These are phyloP conservation scores for Cylindrotheca closterium DNA, from an alignment of 108 stramenopile genomes.

Conservation along the genomic window DNA sequence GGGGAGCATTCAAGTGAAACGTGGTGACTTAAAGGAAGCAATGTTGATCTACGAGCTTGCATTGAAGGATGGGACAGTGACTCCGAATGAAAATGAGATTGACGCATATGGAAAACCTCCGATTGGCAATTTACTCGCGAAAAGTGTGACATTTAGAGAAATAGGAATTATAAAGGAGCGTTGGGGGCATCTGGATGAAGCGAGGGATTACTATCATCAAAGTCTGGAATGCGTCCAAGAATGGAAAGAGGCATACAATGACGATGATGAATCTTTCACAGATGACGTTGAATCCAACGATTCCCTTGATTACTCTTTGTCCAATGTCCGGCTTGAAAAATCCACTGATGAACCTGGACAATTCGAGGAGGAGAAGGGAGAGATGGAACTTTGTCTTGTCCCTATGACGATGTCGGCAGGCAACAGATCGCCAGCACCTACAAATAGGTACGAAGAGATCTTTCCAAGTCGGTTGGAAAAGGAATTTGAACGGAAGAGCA, in stretches of 20 bases:
- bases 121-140: slow-evolving; percentile 29
- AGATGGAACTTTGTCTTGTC: slow-evolving; percentile 65
- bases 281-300: background rate
- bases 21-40: slow-evolving; percentile 72
- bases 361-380: slow-evolving; percentile 36
- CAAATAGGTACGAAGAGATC: slow-evolving; percentile 54
- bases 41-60: slow-evolving; percentile 79
- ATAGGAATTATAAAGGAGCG: slow-evolving; percentile 84
- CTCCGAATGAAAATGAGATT: slow-evolving; percentile 9
- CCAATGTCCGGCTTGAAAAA: slow-evolving; percentile 14
- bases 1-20: slow-evolving; percentile 75
- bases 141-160: slow-evolving; percentile 75
- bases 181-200: slow-evolving; percentile 60
- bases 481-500: slow-evolving; percentile 19
- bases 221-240: slow-evolving; percentile 67
- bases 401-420: slow-evolving; percentile 6
- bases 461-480: slow-evolving; percentile 36
- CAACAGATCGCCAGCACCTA: slow-evolving; percentile 10
- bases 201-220: slow-evolving; percentile 73
- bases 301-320: slow-evolving; percentile 3
- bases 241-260: slow-evolving; percentile 31
- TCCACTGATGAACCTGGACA: background rate
- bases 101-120: slow-evolving; percentile 8
- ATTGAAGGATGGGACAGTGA: slow-evolving; percentile 46
- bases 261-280: background rate